These are phyloP conservation scores for Yamadazyma conglobata DNA, from an alignment of 1,139 yeast species.

Conservation along the genomic window DNA sequence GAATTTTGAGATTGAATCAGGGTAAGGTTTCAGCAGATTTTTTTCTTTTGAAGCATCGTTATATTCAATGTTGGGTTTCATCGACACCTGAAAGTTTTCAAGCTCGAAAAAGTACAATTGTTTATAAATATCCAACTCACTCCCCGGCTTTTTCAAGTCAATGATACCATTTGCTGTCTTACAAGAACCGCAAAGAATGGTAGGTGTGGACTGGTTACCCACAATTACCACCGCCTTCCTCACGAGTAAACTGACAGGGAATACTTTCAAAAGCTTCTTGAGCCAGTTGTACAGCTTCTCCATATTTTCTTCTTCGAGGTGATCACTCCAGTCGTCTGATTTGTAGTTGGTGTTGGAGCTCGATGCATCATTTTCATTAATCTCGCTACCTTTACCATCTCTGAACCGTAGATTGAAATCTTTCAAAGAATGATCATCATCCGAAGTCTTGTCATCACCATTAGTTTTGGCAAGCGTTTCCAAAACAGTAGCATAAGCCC, in stretches of 20 bases:
- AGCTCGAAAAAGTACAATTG: slow-evolving; percentile 40
- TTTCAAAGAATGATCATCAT: not conserved
- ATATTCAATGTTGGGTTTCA: slow-evolving; percentile 69
- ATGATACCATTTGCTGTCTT: slow-evolving; percentile 53
- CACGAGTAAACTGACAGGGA: slow-evolving; percentile 60
- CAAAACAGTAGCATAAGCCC: slow-evolving; percentile 68
- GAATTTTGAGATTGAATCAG: slow-evolving; percentile 10
- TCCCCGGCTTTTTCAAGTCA: slow-evolving; percentile 54
- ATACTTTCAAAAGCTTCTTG: slow-evolving; percentile 29
- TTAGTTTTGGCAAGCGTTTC: slow-evolving; percentile 31
- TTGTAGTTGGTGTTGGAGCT: slow-evolving; percentile 4
- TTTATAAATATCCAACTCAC: slow-evolving; percentile 54
- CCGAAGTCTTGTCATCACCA: not conserved
- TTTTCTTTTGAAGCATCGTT: slow-evolving; percentile 8
- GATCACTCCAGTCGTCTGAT: slow-evolving; percentile 4
- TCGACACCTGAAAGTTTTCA: slow-evolving; percentile 50
- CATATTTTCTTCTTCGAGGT: slow-evolving; percentile 3
- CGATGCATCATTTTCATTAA: slow-evolving; percentile 1
- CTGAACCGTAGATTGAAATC: not conserved
- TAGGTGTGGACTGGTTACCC: slow-evolving; percentile 78
- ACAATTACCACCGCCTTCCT: slow-evolving; percentile 69
- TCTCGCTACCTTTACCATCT: slow-evolving; percentile 4
- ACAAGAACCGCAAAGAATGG: slow-evolving; percentile 62
- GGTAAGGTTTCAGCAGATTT: slow-evolving; percentile 1
- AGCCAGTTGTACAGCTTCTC: slow-evolving; percentile 7